Evolutionary conservation across 805 yeast species (phyloP), one percentile per base, ranked within the genome.

Genomic region (Pichia paraexigua): DNA sequence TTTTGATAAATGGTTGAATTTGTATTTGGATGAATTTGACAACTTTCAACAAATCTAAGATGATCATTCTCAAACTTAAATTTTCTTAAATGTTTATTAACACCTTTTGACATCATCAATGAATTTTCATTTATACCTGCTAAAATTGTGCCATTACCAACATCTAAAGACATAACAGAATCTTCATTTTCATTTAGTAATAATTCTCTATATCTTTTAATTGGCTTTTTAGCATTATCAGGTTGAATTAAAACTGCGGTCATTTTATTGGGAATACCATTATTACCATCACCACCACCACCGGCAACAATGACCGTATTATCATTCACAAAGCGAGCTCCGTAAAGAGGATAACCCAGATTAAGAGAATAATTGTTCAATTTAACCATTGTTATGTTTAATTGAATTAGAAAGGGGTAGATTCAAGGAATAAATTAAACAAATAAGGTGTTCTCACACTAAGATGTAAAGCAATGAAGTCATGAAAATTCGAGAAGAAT

Each of bases 251-350:
- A 68, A 42, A 85, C 65, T 2, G 85, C 84, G 5, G 90, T 80
- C 55, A 92, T 71, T 64, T 86, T 88, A 67, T 92, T 92, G 41
- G 91, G 86, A 50, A 89, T 82, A 30, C 96, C 97, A 61, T 88
- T 85, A 61, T 82, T 83, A 11, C 96, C 96, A 65, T 88, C 95
- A 25, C 97, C 98, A 30, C 97, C 97, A 44, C 99, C 99, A 42
- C 99, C 99, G 3, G 89, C 82, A 28, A 85, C 85, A 46, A 90
- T 66, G 27, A 91, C 65, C 1, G 82, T 77, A 54, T 72, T 69
- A 56, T 82, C 76, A 57, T 78, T 74, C 44, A 83, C 71, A 63
- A 88, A 90, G 54, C 79, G 78, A 49, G 92, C 83, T 2, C 89
- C 92, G 59, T 85, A 87, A 13, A 90, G 74, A 1, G 99, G 98